Evolutionary conservation across 2,329 filamentous ascomycete genomes (phyloP).

Genomic region (Colletotrichum aenigma): DNA sequence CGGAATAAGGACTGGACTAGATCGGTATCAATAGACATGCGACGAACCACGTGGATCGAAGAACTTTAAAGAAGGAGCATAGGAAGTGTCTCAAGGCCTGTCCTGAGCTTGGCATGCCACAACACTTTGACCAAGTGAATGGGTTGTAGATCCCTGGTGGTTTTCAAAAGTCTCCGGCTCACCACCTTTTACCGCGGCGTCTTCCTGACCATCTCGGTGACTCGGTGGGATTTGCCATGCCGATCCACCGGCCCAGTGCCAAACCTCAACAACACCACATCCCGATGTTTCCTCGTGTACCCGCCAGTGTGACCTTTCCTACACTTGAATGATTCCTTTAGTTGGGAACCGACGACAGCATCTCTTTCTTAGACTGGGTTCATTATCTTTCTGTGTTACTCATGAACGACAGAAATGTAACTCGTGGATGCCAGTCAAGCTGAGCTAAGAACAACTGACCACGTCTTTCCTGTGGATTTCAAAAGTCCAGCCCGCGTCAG

Average conservation of each 20-base stretch:
- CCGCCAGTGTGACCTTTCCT: rapidly evolving
- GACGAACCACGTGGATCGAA: background rate
- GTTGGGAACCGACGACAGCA: background rate
- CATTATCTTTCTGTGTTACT: background rate
- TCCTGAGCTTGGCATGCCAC: background rate
- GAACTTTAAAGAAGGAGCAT: background rate
- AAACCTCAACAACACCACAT: background rate
- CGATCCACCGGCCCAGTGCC: background rate
- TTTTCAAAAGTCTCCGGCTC: background rate
- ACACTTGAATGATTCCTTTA: background rate
- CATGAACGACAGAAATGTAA: background rate
- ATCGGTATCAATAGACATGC: background rate
- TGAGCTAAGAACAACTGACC: background rate
- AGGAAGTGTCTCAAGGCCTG: background rate
- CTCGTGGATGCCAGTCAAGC: background rate
- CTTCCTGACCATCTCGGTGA: background rate
- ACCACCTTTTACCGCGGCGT: background rate
- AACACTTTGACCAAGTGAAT: background rate
- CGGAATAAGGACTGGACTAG: background rate
- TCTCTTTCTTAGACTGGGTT: background rate
- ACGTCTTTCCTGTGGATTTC: constrained; percentile 22
- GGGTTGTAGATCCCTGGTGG: background rate
- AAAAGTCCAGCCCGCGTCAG: constrained; percentile 26
- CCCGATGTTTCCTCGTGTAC: rapidly evolving
- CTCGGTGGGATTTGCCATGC: background rate